phyloP scores from a whole-genome alignment of 2,329 filamentous ascomycete genomes.

The Thielaviopsis punctulata region DNA sequence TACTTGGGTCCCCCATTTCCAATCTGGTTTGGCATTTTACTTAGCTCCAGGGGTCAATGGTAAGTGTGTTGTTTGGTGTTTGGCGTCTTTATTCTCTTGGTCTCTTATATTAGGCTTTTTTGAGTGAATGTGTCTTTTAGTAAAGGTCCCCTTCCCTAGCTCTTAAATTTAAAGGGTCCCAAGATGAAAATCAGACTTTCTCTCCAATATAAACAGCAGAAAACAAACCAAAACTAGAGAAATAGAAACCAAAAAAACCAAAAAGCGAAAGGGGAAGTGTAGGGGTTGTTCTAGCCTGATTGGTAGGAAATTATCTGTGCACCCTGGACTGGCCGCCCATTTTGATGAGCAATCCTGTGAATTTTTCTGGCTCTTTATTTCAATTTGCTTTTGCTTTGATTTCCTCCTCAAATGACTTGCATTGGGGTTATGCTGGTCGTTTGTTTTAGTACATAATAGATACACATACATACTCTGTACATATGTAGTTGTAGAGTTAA shows the following conservation, averaged over 20 bases:
- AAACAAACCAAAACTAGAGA: neutral
- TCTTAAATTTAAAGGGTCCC: constrained; percentile 29
- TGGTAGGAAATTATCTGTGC: constrained; percentile 4
- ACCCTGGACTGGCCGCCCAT: neutral
- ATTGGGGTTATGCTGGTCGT: too few species aligned
- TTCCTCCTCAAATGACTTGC: neutral
- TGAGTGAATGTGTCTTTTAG: constrained; percentile 16
- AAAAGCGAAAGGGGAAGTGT: constrained; percentile 8
- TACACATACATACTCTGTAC: too few species aligned
- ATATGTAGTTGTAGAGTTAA: neutral
- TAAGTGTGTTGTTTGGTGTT: neutral
- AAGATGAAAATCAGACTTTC: neutral
- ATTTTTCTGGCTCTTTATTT: neutral
- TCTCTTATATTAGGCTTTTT: neutral
- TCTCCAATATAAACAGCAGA: neutral
- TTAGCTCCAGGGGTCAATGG: neutral
- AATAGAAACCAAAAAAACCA: neutral
- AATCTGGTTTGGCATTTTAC: neutral
- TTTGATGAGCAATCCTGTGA: neutral
- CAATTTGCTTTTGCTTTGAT: neutral
- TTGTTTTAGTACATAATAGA: too few species aligned
- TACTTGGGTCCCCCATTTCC: neutral
- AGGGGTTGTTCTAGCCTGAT: constrained; percentile 1
- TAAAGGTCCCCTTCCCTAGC: constrained; percentile 25
- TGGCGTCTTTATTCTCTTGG: neutral